Percentiles rank a stretch among this genome's conserved stretches.
These are phyloP conservation scores for Apiospora hydei DNA, from an alignment of 2,329 filamentous ascomycete species.

Conservation along the genomic window DNA sequence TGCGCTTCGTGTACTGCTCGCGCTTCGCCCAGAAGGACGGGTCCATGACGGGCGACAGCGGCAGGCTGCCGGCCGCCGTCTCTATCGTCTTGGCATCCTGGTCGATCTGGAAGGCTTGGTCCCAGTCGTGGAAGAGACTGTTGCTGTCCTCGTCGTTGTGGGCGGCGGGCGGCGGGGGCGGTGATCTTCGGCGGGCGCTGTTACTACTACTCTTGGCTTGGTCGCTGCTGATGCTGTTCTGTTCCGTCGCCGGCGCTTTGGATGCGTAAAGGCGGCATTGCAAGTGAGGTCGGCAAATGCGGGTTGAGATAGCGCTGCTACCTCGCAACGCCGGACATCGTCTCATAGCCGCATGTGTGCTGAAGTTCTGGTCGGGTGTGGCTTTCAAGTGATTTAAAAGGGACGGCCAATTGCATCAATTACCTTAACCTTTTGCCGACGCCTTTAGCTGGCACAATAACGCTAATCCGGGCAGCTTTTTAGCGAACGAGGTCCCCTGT, in stretches of 20 bases:
- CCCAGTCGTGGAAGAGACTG: constrained; percentile 41
- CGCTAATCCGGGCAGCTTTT: not conserved
- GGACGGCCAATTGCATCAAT: not conserved
- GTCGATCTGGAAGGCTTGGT: constrained; percentile 47
- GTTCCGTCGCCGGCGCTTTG: not conserved
- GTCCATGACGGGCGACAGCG: constrained; percentile 63
- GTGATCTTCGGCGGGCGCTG: not conserved
- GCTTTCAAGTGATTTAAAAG: not conserved
- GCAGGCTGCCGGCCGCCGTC: constrained; percentile 55
- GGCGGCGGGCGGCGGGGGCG: not conserved
- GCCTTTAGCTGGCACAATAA: not conserved
- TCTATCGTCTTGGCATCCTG: constrained; percentile 50
- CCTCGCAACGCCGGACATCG: constrained; percentile 38
- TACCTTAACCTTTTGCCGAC: not conserved
- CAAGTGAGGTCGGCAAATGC: constrained; percentile 25
- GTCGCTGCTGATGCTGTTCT: not conserved
- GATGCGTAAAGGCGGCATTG: constrained; percentile 31
- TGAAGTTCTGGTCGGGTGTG: constrained; percentile 5
- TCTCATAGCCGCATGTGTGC: constrained; percentile 42
- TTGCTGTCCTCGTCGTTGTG: not conserved
- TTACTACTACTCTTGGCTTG: not conserved
- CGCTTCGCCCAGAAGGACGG: constrained; percentile 54
- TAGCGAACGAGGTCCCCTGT: constrained; percentile 1
- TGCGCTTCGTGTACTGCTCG: constrained; percentile 50
- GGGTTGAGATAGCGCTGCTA: constrained; percentile 34